These are phyloP conservation scores for Dunaliella sp. DNA, from an alignment of 139 green algal species.

Conservation along the genomic window DNA sequence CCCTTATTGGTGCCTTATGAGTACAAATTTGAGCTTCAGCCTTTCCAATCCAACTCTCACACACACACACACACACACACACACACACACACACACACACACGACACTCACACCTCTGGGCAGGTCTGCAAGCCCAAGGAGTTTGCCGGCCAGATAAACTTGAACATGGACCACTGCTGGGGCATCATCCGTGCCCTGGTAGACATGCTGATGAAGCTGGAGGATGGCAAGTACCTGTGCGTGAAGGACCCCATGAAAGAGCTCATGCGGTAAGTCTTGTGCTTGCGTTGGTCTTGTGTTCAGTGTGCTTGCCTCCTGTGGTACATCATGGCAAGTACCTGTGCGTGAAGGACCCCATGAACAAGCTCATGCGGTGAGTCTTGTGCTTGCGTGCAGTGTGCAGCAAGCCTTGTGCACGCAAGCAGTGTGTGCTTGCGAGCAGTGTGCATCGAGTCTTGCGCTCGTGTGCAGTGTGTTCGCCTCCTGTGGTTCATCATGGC, in stretches of 20 bases:
- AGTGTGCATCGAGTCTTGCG: neutral
- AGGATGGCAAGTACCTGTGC: conserved; percentile 84
- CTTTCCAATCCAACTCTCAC: too few species aligned
- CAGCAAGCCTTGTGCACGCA: neutral
- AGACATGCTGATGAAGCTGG: conserved; percentile 79
- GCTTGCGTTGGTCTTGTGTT: neutral
- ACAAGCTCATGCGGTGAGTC: conserved; percentile 71
- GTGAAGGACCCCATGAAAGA: conserved; percentile 96
- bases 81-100: too few species aligned
- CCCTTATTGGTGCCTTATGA: too few species aligned
- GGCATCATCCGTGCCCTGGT: conserved; percentile 88
- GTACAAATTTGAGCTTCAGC: too few species aligned
- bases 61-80: too few species aligned
- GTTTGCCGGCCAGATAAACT: conserved; percentile 90
- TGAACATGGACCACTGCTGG: conserved; percentile 96
- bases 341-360: conserved; percentile 93
- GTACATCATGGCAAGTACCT: neutral
- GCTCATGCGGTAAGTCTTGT: conserved; percentile 56
- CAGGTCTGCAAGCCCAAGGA: conserved; percentile 85
- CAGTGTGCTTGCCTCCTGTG: neutral
- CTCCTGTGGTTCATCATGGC: neutral
- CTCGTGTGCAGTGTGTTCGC: neutral
- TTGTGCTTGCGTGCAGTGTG: neutral
- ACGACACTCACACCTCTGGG: neutral
- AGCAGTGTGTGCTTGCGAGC: neutral